Conservation (phyloP, 768 basidiomycete genomes). For the Trametes cingulata region DNA sequence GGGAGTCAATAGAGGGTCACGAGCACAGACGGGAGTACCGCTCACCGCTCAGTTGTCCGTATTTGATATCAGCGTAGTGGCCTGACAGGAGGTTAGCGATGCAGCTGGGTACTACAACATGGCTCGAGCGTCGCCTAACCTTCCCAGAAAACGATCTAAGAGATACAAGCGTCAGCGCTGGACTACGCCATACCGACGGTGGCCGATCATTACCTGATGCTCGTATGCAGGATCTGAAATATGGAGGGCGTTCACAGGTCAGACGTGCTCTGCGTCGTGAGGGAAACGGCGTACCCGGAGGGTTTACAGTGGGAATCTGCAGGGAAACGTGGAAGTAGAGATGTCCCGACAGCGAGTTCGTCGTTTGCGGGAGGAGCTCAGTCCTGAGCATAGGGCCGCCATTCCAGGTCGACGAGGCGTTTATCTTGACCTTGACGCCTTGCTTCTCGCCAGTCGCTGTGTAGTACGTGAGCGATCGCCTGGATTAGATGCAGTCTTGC, state of each 20-base stretch:
- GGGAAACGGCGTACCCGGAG: constrained; percentile 10
- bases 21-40: neutral
- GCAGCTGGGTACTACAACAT: neutral
- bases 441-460: constrained; percentile 31
- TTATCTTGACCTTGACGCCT: constrained; percentile 35
- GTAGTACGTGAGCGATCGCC: neutral
- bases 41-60: constrained; percentile 23
- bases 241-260: neutral
- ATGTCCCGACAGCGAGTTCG: constrained; percentile 28
- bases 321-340: constrained; percentile 28
- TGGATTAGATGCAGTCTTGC: neutral
- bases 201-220: constrained; percentile 14
- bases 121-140: neutral
- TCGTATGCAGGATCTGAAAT: constrained; percentile 24
- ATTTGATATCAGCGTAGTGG: constrained; percentile 28
- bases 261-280: neutral
- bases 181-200: no score
- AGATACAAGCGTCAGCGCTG: neutral
- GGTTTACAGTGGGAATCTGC: constrained; percentile 26
- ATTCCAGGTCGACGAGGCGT: constrained; percentile 30
- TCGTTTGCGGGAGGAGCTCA: constrained; percentile 37
- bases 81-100: neutral
- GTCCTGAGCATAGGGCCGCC: constrained; percentile 35
- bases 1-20: neutral
- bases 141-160: constrained; percentile 28